phyloP scores from a whole-genome alignment of 2,329 filamentous ascomycete genomes.

The Paraconiothyrium brasiliense region DNA sequence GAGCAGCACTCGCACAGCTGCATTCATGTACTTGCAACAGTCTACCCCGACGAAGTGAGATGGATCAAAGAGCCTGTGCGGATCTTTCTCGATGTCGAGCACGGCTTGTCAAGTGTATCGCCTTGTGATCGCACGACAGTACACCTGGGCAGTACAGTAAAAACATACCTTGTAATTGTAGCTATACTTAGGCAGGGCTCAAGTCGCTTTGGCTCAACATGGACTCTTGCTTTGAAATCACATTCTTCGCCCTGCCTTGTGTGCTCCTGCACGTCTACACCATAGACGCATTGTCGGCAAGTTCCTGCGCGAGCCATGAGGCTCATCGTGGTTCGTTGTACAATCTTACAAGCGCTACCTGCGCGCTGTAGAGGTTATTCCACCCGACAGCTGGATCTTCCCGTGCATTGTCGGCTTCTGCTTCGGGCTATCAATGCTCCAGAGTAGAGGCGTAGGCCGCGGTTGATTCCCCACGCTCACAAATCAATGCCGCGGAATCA shows the following conservation, averaged over 20 bases:
- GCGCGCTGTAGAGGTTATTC: neutral
- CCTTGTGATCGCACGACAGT: no score
- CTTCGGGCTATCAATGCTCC: conserved; percentile 6
- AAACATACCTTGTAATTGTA: no score
- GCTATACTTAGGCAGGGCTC: no score
- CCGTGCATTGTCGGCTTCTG: neutral
- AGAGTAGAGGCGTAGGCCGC: neutral
- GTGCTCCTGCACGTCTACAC: neutral
- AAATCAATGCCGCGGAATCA: conserved; percentile 2
- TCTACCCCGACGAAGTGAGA: no score
- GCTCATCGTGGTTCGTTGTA: neutral
- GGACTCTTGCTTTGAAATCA: neutral
- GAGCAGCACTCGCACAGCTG: no score
- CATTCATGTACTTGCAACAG: no score
- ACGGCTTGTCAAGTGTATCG: no score
- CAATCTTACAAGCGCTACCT: neutral
- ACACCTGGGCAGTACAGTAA: no score
- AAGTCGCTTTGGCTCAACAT: neutral
- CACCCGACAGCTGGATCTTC: neutral
- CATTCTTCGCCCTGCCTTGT: neutral
- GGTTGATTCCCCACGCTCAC: conserved; percentile 9
- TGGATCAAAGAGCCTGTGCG: no score
- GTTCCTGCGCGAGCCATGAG: neutral
- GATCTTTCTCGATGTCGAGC: no score
- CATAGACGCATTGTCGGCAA: neutral